Evolutionary conservation across 352 stramenopile genomes (phyloP), one percentile per base, ranked within the genome.

Genomic region (Globisporangium camurandrum): DNA sequence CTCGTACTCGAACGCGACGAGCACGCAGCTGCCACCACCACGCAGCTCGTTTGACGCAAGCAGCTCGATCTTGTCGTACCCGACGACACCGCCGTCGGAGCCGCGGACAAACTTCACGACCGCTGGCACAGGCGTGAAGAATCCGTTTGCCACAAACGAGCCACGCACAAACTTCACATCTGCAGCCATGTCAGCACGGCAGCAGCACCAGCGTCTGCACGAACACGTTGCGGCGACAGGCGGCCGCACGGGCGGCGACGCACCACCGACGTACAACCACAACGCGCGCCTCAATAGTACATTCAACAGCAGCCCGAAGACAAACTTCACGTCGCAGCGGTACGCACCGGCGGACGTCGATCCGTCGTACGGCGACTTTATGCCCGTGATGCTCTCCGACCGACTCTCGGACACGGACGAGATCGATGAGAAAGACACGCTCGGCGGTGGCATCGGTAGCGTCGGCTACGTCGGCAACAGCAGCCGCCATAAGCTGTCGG

Each of bases 401-500:
- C 40, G 40, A 12, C 19, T 46, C 22, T 46, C 40, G 40, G 40
- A 46, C 40, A 30, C 40, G 40, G 22, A 28, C 40, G 40, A 46
- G 40, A 14, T 28, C 10, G 40, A 46, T 3, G 20, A 9, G 22
- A 27, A 31, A 10, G 14, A 47, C 14, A 31, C 12, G 3, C n/a
- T 9, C 40, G 40, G 22, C 4, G 22, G 22, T 23, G 40, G 41
- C 11, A 12, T 34, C 30, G 30, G 30, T 12, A 12, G 8, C 9
- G 14, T 12, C 8, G 30, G 30, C 8, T 47, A 47, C 41, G 24
- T n/a, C 6, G 41, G 41, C 41, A 47, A 17, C 41, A 62, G 66
- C 53, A 81, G 65, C 30, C 66, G 64, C 12, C 56, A 80, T 17
- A 62, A 67, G 27, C 55, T 87, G 46, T 86, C 75, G 4, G 61